These are phyloP conservation scores for Huntiella omanensis DNA, from an alignment of 2,329 filamentous ascomycete genomes.

Conservation along the genomic window DNA sequence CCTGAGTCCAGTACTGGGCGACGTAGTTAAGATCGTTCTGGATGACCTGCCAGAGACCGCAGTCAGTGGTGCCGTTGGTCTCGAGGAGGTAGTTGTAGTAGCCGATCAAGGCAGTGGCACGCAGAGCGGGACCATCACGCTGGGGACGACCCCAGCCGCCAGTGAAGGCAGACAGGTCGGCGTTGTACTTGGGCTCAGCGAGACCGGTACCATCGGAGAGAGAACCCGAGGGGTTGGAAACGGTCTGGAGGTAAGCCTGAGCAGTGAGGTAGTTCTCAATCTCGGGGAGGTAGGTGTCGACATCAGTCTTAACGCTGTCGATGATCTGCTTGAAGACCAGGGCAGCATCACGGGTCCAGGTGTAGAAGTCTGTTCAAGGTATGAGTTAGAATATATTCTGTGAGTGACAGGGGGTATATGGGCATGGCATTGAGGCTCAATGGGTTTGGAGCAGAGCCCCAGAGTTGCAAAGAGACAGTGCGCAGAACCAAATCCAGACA, in stretches of 20 bases:
- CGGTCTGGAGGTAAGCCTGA: constrained; percentile 46
- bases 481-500: background rate
- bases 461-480: background rate
- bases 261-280: constrained; percentile 51
- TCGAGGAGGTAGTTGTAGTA: constrained; percentile 55
- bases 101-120: constrained; percentile 52
- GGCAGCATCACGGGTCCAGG: constrained; percentile 60
- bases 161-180: constrained; percentile 43
- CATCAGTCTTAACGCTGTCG: constrained; percentile 37
- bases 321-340: constrained; percentile 50
- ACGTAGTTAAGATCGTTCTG: constrained; percentile 61
- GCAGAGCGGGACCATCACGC: constrained; percentile 58
- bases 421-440: no score
- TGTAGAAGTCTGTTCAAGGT: constrained; percentile 44
- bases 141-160: constrained; percentile 60
- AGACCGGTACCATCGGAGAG: constrained; percentile 34
- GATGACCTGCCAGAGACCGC: constrained; percentile 52
- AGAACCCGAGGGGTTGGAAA: constrained; percentile 50
- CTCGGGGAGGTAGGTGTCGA: constrained; percentile 33
- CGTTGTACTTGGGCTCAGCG: constrained; percentile 57
- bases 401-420: no score
- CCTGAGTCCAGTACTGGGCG: constrained; percentile 49
- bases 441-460: background rate
- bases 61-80: constrained; percentile 37
- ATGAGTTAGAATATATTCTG: background rate